Evolutionary conservation across 768 basidiomycete species (phyloP).

Genomic region (Collybia sordida): DNA sequence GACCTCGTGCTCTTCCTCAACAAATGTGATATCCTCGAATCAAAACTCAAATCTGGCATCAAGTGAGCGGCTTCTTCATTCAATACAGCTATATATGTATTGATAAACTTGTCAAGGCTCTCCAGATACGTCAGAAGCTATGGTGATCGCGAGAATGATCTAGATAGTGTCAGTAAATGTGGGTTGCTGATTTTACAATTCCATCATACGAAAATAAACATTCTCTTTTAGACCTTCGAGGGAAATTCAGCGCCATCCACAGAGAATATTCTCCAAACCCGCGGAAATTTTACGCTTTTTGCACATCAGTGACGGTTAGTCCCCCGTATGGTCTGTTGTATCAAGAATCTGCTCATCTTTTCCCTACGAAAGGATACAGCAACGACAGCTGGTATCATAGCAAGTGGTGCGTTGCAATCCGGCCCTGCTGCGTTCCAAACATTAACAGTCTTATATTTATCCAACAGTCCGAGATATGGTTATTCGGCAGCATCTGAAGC

Average conservation of each 20-base stretch:
- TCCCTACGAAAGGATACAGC: constrained; percentile 46
- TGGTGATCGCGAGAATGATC: constrained; percentile 62
- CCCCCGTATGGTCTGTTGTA: not conserved
- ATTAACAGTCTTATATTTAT: constrained; percentile 1
- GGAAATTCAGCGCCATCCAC: constrained; percentile 53
- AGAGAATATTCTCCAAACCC: constrained; percentile 50
- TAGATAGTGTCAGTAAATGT: constrained; percentile 57
- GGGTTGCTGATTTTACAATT: constrained; percentile 20
- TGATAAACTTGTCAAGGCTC: constrained; percentile 10
- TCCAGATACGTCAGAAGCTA: constrained; percentile 51
- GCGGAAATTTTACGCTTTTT: constrained; percentile 57
- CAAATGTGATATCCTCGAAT: constrained; percentile 81
- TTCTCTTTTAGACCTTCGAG: constrained; percentile 34
- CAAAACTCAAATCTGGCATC: constrained; percentile 58
- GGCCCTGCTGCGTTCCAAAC: not conserved
- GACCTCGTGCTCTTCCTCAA: constrained; percentile 85
- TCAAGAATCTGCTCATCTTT: not conserved
- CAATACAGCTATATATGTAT: constrained; percentile 26
- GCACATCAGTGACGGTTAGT: constrained; percentile 63
- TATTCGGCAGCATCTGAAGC: constrained; percentile 73
- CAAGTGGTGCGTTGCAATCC: constrained; percentile 35
- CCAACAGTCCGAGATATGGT: constrained; percentile 76
- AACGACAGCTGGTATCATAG: constrained; percentile 52
- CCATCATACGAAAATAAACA: not conserved
- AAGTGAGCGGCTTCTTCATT: constrained; percentile 8